Evolutionary conservation across 495 filamentous ascomycete genomes (phyloP).

Genomic region (Sphaerosporella brunnea): DNA sequence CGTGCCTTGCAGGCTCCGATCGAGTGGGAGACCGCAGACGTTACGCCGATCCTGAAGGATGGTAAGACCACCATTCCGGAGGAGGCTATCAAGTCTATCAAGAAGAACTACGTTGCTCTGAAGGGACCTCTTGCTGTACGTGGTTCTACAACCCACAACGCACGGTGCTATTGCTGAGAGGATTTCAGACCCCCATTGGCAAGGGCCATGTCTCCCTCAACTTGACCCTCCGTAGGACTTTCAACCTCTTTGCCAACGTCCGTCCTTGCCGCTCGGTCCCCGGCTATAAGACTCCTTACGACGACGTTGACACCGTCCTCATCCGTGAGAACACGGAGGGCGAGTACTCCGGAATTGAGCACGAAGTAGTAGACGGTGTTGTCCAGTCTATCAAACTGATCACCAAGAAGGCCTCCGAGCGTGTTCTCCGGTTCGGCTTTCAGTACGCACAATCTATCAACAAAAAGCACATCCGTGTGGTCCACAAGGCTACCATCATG

Average conservation of each 20-base stretch:
- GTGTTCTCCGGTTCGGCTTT: slow-evolving; percentile 91
- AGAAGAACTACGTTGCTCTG: slow-evolving; percentile 82
- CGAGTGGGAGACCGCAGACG: slow-evolving; percentile 92
- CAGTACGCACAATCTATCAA: slow-evolving; percentile 85
- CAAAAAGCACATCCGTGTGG: slow-evolving; percentile 85
- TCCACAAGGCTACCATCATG: slow-evolving; percentile 99
- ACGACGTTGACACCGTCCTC: slow-evolving; percentile 89
- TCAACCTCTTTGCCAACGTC: slow-evolving; percentile 99
- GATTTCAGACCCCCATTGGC: slow-evolving; percentile 69
- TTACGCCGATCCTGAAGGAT: slow-evolving; percentile 78
- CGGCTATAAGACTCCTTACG: slow-evolving; percentile 97
- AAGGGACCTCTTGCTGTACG: slow-evolving; percentile 93
- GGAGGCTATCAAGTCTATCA: slow-evolving; percentile 75
- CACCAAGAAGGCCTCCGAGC: slow-evolving; percentile 78
- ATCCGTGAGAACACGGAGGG: slow-evolving; percentile 99
- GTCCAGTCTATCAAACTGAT: slow-evolving; percentile 99
- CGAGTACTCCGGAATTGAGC: slow-evolving; percentile 98
- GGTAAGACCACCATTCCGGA: slow-evolving; percentile 84
- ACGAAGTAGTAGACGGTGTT: slow-evolving; percentile 92
- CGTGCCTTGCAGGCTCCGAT: slow-evolving; percentile 53
- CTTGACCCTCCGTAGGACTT: slow-evolving; percentile 90
- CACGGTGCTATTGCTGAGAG: neutral
- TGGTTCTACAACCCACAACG: slow-evolving; percentile 10
- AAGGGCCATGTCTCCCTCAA: slow-evolving; percentile 99
- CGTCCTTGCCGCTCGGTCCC: slow-evolving; percentile 91